phyloP scores from a whole-genome alignment of 1,284 basidiomycete genomes.

The Trichosporon inkin region DNA sequence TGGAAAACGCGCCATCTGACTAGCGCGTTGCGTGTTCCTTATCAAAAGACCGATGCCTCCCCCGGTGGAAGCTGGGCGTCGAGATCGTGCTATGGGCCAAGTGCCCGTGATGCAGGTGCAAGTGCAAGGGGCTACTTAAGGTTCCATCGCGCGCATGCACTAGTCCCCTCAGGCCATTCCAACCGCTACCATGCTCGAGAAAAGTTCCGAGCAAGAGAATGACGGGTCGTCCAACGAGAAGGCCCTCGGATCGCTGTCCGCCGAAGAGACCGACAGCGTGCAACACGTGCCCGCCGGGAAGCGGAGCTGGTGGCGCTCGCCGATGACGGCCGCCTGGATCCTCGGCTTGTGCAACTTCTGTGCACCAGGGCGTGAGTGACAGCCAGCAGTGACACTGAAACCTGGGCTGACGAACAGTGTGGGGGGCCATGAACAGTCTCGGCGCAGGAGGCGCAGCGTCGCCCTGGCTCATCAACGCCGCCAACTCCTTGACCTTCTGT shows the following conservation, averaged over 20 bases:
- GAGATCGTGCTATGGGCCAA: too few species aligned
- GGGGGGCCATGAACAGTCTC: slow-evolving; percentile 44
- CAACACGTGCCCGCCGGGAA: not conserved
- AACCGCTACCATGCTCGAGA: too few species aligned
- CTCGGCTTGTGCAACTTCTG: slow-evolving; percentile 26
- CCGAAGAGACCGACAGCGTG: too few species aligned
- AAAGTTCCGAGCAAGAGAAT: too few species aligned
- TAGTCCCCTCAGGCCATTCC: too few species aligned
- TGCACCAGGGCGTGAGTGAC: slow-evolving; percentile 19
- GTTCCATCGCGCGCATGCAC: too few species aligned
- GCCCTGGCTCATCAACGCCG: slow-evolving; percentile 40
- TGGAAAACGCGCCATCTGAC: not conserved
- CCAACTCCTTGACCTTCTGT: slow-evolving; percentile 43
- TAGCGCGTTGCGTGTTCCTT: not conserved
- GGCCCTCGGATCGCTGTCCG: too few species aligned
- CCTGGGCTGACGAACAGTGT: slow-evolving; percentile 16
- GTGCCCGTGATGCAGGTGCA: too few species aligned
- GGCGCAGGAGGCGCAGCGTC: slow-evolving; percentile 42
- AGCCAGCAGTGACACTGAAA: too few species aligned
- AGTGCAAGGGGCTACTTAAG: too few species aligned
- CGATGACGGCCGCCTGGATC: slow-evolving; percentile 10
- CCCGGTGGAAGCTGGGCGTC: too few species aligned
- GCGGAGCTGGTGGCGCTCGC: slow-evolving; percentile 10
- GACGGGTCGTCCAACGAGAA: too few species aligned
- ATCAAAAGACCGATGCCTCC: not conserved